These are phyloP conservation scores for Pythium phragmitis DNA, from an alignment of 352 stramenopile genomes.

Conservation along the genomic window DNA sequence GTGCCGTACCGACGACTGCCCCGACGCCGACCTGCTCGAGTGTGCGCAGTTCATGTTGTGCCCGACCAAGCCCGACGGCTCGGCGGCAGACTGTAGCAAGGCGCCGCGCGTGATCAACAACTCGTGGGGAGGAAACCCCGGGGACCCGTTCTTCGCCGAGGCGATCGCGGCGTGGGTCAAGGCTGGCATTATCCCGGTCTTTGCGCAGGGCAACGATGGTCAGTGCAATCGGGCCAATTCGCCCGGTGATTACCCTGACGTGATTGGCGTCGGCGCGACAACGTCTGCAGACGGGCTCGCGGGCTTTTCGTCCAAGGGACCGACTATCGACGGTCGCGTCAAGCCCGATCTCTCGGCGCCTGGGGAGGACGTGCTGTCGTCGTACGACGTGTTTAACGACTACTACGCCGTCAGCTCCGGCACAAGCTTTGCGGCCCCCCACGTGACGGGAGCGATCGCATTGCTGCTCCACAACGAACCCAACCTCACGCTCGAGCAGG, in stretches of 20 bases:
- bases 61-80: conserved; percentile 24
- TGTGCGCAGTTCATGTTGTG: conserved; percentile 35
- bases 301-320: conserved; percentile 30
- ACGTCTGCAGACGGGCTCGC: conserved; percentile 18
- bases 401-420: conserved; percentile 31
- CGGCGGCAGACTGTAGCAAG: conserved; percentile 23
- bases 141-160: conserved; percentile 13
- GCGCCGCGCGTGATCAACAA: conserved; percentile 25
- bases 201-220: conserved; percentile 22
- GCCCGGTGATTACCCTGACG: conserved; percentile 18
- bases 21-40: conserved; percentile 18
- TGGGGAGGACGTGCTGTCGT: conserved; percentile 22
- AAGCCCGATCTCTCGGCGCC: conserved; percentile 34
- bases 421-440: conserved; percentile 23
- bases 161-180: conserved; percentile 20
- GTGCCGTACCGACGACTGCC: conserved; percentile 21
- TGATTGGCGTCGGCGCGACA: conserved; percentile 11
- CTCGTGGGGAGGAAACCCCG: conserved; percentile 13
- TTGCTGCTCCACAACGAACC: conserved; percentile 23
- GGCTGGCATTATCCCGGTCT: conserved; percentile 28
- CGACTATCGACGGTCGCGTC: conserved; percentile 7
- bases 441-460: conserved; percentile 28
- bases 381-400: conserved; percentile 17
- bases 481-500: conserved; percentile 11
- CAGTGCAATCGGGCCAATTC: conserved; percentile 12